Evolutionary conservation across 2,329 filamentous ascomycete genomes (phyloP).

Genomic region (Curvularia hawaiiensis): DNA sequence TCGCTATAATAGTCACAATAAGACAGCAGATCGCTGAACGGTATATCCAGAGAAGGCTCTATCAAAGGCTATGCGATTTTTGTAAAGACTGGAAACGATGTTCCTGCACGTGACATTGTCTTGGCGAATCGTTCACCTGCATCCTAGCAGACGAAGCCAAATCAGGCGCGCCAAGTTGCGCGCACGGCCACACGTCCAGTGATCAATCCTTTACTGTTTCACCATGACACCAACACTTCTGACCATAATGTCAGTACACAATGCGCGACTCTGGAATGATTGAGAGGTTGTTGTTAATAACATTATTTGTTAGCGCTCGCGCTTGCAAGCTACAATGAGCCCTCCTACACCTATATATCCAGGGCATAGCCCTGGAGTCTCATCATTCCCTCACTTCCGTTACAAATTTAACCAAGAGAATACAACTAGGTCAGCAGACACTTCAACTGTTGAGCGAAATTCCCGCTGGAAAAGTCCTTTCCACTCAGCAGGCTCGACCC

Average conservation of each 20-base stretch:
- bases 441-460: background rate
- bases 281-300: background rate
- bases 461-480: conserved; percentile 2
- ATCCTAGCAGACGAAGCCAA: background rate
- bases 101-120: conserved; percentile 11
- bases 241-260: background rate
- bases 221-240: background rate
- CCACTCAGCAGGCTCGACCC: background rate
- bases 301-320: background rate
- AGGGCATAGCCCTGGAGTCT: background rate
- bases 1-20: background rate
- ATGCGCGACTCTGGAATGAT: background rate
- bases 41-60: background rate
- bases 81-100: background rate
- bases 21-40: background rate
- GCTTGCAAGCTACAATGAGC: conserved; percentile 8
- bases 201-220: background rate
- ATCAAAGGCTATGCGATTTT: background rate
- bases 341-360: background rate
- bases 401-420: background rate
- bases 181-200: background rate
- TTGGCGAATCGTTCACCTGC: conserved; percentile 16
- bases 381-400: background rate
- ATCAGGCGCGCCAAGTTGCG: conserved; percentile 3
- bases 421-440: background rate